Evolutionary conservation across 1,284 basidiomycete genomes (phyloP), one percentile per base, ranked within the genome.

Genomic region (Apiotrichum gracile): DNA sequence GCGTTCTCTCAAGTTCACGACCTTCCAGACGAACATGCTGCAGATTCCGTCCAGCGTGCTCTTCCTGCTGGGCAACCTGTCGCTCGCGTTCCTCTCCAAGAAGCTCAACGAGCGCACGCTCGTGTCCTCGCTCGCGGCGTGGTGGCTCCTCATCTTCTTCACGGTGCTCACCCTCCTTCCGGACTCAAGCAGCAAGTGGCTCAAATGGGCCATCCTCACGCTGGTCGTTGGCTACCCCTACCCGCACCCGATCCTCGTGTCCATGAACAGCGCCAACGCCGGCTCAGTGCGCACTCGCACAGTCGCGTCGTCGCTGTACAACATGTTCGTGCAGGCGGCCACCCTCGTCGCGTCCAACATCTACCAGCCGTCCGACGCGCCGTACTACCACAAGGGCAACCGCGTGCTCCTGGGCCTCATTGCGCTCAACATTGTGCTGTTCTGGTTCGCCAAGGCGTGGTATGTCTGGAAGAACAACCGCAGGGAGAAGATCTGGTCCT

Each of bases 21-120:
- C 66, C 0, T 62, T 76, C 54, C 55, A 66, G 26, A 69, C 73
- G 22, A 75, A 76, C 55, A 52, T 75, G 9, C 63, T 76, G 26
- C 57, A 57, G 9, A 65, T 75, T 25, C 73, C 73, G 1, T 40
- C 51, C 21, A 51, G 51, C 2, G 62, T 69, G 14, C 35, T 73
- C 17, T 69, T 64, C 37, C 64, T 72, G 50, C 21, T 71, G 53
- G 63, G 62, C 52, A 67, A 67, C 52, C 34, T 74, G 42, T 39
- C 43, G 9, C 43, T 73, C 31, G 60, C 67, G 2, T 57, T 56
- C 19, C 37, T 57, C 8, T 62, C 66, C 17, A 62, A 67, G 33
- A 38, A 58, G 21, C 27, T 67, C 55, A 63, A 70, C 22, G 60
- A 66, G 10, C 57, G 70, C 1, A 41, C 56, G 17, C 40, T 63